Conservation (phyloP, 192 early-diverging fungal species). For the Coemansia sp. region DNA sequence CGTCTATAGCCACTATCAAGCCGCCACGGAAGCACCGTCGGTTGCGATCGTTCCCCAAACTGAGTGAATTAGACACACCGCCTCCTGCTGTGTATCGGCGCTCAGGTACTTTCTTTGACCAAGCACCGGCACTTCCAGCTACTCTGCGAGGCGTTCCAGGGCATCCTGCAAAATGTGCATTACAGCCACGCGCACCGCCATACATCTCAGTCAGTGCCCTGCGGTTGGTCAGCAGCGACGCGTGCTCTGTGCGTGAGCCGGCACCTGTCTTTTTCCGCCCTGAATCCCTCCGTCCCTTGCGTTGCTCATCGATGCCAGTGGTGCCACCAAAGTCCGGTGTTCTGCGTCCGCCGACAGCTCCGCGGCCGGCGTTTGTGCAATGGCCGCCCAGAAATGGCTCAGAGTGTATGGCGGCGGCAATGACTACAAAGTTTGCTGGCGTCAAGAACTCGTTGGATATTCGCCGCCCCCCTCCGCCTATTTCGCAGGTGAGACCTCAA, state of each 20-base stretch:
- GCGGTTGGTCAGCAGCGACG: constrained; percentile 25
- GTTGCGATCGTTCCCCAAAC: constrained; percentile 22
- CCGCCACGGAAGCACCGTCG: constrained; percentile 1
- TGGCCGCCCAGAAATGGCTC: constrained; percentile 2
- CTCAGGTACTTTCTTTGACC: constrained; percentile 4
- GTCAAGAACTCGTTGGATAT: constrained; percentile 55
- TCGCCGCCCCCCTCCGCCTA: constrained; percentile 22
- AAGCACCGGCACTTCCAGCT: not conserved
- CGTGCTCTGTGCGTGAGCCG: constrained; percentile 16
- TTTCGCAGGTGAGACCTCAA: constrained; percentile 3
- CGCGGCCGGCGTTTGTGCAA: constrained; percentile 5
- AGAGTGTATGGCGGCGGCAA: not conserved
- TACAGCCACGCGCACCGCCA: constrained; percentile 15
- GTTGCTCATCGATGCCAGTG: constrained; percentile 38
- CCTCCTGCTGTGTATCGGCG: not conserved
- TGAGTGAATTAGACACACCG: constrained; percentile 13
- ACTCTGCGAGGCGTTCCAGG: constrained; percentile 43
- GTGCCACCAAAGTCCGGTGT: not conserved
- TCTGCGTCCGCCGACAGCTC: not conserved
- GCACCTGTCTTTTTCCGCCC: constrained; percentile 21
- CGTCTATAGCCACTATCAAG: constrained; percentile 19
- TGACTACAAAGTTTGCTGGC: constrained; percentile 22
- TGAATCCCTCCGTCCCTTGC: constrained; percentile 24
- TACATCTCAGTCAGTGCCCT: constrained; percentile 37
- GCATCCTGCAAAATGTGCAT: constrained; percentile 18